Evolutionary conservation across 2,329 filamentous ascomycete species (phyloP).

Genomic region (Aspergillus vadensis): DNA sequence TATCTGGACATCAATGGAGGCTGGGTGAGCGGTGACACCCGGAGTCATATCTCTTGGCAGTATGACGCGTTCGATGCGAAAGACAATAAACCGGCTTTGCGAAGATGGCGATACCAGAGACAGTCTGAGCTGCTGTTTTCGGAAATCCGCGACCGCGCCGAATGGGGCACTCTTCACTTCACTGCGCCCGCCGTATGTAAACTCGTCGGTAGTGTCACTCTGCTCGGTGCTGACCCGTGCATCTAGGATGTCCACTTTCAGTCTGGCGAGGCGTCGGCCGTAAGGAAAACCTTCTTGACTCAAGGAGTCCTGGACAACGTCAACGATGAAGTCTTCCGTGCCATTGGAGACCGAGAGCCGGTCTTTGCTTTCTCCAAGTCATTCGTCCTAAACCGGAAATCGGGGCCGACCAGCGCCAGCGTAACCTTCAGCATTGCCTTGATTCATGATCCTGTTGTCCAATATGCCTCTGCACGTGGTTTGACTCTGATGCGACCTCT

Average conservation of each 20-base stretch:
- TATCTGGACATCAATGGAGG: slow-evolving; percentile 73
- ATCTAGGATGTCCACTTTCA: slow-evolving; percentile 64
- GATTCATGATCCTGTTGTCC: slow-evolving; percentile 75
- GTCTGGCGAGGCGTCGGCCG: slow-evolving; percentile 65
- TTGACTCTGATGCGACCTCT: slow-evolving; percentile 76
- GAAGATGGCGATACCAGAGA: slow-evolving; percentile 47
- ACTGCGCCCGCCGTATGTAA: slow-evolving; percentile 62
- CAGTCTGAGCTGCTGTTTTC: slow-evolving; percentile 68
- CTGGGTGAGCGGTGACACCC: slow-evolving; percentile 78
- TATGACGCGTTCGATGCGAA: slow-evolving; percentile 52
- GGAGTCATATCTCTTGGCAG: slow-evolving; percentile 70
- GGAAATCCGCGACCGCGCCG: slow-evolving; percentile 71
- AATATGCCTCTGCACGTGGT: slow-evolving; percentile 75
- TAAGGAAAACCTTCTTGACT: slow-evolving; percentile 70
- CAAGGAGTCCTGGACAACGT: slow-evolving; percentile 67
- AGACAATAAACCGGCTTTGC: slow-evolving; percentile 42
- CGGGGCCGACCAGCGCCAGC: slow-evolving; percentile 49
- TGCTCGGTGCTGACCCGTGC: slow-evolving; percentile 17
- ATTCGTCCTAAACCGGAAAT: slow-evolving; percentile 55
- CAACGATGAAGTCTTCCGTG: slow-evolving; percentile 67
- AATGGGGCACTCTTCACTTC: slow-evolving; percentile 83
- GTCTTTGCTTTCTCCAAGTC: slow-evolving; percentile 77
- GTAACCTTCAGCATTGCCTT: slow-evolving; percentile 75
- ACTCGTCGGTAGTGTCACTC: neutral
- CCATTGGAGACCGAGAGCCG: slow-evolving; percentile 75